phyloP scores from a whole-genome alignment of 139 green algal species.

The Chlamydomonas incerta region DNA sequence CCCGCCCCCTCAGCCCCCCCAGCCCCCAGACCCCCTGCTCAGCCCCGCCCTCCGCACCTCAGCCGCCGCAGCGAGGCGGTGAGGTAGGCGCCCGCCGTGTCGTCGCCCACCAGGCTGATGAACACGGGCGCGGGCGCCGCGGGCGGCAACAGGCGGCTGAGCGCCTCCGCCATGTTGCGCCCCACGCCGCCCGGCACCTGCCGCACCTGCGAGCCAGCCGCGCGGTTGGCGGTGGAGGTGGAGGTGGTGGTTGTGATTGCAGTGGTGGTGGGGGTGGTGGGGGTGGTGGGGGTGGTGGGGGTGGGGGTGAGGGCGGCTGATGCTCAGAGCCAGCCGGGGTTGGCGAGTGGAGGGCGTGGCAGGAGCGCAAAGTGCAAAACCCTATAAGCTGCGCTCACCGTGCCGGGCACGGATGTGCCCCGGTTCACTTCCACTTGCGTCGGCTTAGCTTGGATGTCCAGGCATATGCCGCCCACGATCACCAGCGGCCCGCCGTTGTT shows the following conservation, averaged over 20 bases:
- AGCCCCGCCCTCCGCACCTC: neutral
- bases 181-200: slow-evolving; percentile 72
- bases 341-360: neutral
- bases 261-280: too few species aligned
- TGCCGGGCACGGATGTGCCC: slow-evolving; percentile 21
- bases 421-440: slow-evolving; percentile 3
- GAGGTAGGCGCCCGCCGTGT: slow-evolving; percentile 3
- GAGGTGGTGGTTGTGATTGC: too few species aligned
- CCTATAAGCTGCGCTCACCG: neutral
- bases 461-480: slow-evolving; percentile 7
- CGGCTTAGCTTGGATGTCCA: slow-evolving; percentile 27
- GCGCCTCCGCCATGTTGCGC: slow-evolving; percentile 72
- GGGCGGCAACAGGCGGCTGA: slow-evolving; percentile 37
- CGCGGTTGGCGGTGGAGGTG: too few species aligned
- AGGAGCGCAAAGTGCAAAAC: neutral
- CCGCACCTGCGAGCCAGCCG: slow-evolving; percentile 56
- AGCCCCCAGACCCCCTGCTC: neutral
- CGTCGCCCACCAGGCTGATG: slow-evolving; percentile 27
- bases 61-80: slow-evolving; percentile 1
- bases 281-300: too few species aligned
- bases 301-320: too few species aligned
- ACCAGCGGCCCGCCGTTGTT: neutral
- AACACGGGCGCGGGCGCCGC: neutral
- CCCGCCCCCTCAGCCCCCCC: too few species aligned
- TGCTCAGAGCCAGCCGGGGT: too few species aligned